Percentiles rank a stretch among this genome's conserved stretches.
phyloP scores from a whole-genome alignment of 2,329 filamentous ascomycete species.

The Fusarium kyushuense region DNA sequence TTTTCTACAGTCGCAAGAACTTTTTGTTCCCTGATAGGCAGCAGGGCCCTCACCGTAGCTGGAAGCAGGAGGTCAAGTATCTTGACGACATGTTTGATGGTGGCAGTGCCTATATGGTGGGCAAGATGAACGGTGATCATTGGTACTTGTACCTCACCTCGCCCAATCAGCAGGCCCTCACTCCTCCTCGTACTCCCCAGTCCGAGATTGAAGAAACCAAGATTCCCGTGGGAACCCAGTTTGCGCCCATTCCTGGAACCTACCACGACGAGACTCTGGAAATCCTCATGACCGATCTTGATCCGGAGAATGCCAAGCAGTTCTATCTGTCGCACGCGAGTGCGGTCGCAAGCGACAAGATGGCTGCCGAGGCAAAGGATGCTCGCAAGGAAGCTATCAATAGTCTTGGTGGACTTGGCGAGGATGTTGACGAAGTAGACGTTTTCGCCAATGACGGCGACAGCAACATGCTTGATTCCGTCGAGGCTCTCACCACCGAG shows the following conservation, averaged over 20 bases:
- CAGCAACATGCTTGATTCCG: slow-evolving; percentile 65
- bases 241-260: slow-evolving; percentile 58
- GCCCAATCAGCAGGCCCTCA: slow-evolving; percentile 80
- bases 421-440: slow-evolving; percentile 73
- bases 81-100: slow-evolving; percentile 91
- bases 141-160: slow-evolving; percentile 99
- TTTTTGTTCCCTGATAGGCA: slow-evolving; percentile 96
- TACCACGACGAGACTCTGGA: slow-evolving; percentile 81
- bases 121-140: slow-evolving; percentile 99
- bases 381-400: slow-evolving; percentile 70
- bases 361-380: slow-evolving; percentile 74
- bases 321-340: slow-evolving; percentile 80
- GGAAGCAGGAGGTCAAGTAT: slow-evolving; percentile 94
- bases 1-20: slow-evolving; percentile 99
- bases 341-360: slow-evolving; percentile 86
- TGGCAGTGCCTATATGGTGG: slow-evolving; percentile 98
- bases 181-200: slow-evolving; percentile 83
- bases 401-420: slow-evolving; percentile 70
- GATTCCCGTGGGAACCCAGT: slow-evolving; percentile 63
- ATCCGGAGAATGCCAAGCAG: slow-evolving; percentile 76
- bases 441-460: slow-evolving; percentile 79
- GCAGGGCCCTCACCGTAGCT: slow-evolving; percentile 93
- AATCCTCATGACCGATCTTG: slow-evolving; percentile 79
- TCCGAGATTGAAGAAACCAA: slow-evolving; percentile 62
- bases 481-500: slow-evolving; percentile 86